Evolutionary conservation across 148 eudicot genomes (phyloP), one percentile per base, ranked within the genome.

Genomic region (Camellia sinensis): DNA sequence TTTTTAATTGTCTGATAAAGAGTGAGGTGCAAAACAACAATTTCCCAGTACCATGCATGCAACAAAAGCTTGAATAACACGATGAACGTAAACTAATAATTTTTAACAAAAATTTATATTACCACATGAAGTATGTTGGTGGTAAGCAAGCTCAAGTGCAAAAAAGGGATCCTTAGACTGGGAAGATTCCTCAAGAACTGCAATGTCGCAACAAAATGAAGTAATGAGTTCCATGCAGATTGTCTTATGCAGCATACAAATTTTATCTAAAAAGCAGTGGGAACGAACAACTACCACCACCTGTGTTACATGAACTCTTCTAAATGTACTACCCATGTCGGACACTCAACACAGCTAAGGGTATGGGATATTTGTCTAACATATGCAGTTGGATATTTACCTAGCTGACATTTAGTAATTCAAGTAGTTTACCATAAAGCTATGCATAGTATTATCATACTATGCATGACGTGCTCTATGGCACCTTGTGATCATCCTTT

Each of bases 171-270:
- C 89, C 83, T 88, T 88, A 19, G 52, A 79, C 76, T 79, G 82
- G 19, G 86, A 76, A 64, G 91, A 76, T 74, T 82, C 89, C 60
- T 88, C 89, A 65, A 88, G 76, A 71, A 74, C 91, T 88, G 89
- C 82, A 83, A 45, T 15, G 11, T 37, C 44, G 18, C 22, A 76
- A 9, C 41, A 50, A 78, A 71, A 83, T 17, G 19, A 73, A 76
- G 37, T 78, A 13, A 62, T 41, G 9, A 61, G 65, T 73, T 40
- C 44, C 66, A 29, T 6, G 5, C 29, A 11, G 37, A 64, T 67
- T 29, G 56, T 19, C 63, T 29, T 29, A 62, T 19, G 29, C 17
- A 62, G 17, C 37, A 41, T 14, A 29, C 13, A 54, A n/a, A 48
- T 41, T 17, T 41, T 48, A 29, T 65, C 61, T 64, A 67, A 11